phyloP scores from a whole-genome alignment of 2,329 filamentous ascomycete species.

The Fusarium marasasianum region DNA sequence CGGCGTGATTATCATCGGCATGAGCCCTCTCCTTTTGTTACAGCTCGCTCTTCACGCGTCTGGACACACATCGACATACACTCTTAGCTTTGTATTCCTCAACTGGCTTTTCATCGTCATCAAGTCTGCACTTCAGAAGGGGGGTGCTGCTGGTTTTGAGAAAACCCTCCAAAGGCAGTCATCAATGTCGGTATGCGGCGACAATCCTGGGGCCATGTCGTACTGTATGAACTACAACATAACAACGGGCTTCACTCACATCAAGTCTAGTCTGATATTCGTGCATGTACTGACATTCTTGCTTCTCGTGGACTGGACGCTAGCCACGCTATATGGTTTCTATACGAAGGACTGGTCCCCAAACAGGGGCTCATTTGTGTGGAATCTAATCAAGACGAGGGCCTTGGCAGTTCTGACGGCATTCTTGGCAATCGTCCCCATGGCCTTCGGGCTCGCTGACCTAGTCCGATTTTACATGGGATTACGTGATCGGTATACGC shows the following conservation, averaged over 20 bases:
- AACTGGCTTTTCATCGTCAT: neutral
- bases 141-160: neutral
- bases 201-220: neutral
- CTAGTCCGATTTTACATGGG: neutral
- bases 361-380: rapidly evolving
- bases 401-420: neutral
- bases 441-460: neutral
- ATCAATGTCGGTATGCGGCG: neutral
- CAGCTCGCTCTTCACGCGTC: neutral
- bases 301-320: neutral
- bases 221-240: neutral
- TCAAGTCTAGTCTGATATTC: neutral
- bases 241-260: neutral
- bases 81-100: neutral
- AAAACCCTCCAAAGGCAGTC: neutral
- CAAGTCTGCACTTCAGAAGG: neutral
- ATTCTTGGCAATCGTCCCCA: neutral
- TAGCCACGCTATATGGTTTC: neutral
- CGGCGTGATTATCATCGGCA: neutral
- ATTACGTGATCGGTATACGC: neutral
- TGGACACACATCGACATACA: neutral
- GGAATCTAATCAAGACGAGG: neutral
- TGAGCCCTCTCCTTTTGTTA: neutral
- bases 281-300: neutral
- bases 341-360: neutral